Conservation (phyloP, 139 green algal species). For the Desmodesmus armatus region DNA sequence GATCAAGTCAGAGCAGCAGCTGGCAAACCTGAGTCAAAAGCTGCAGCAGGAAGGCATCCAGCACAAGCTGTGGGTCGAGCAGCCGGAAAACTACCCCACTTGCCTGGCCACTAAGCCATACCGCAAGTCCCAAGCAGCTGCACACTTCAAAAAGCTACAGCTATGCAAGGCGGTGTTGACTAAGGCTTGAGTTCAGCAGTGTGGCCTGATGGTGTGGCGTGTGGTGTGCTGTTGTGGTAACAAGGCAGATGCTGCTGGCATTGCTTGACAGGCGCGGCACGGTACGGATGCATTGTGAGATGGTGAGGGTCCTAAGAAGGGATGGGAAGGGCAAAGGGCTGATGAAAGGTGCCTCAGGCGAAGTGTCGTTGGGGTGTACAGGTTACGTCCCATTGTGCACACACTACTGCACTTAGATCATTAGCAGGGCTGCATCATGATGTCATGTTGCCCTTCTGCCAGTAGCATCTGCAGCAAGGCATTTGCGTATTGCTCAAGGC, state of each 20-base stretch:
- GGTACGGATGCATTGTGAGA: too few relatives aligned
- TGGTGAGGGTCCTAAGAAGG: too few relatives aligned
- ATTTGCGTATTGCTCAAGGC: too few relatives aligned
- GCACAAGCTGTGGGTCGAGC: conserved; percentile 97
- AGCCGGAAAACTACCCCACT: conserved; percentile 94
- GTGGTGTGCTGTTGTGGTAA: too few relatives aligned
- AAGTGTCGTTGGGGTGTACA: too few relatives aligned
- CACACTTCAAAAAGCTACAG: conserved; percentile 91
- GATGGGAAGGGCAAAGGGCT: too few relatives aligned
- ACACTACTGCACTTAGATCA: too few relatives aligned
- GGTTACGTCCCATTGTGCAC: too few relatives aligned
- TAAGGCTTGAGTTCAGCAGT: neutral
- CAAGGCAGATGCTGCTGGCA: neutral
- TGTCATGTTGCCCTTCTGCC: too few relatives aligned
- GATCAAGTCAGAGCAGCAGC: conserved; percentile 86
- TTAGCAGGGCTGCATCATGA: too few relatives aligned
- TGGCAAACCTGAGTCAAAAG: conserved; percentile 78
- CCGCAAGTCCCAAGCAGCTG: conserved; percentile 70
- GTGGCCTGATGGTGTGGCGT: neutral
- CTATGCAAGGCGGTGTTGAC: conserved; percentile 78
- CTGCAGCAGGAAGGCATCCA: conserved; percentile 78
- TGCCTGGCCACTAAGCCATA: conserved; percentile 91
- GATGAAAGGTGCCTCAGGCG: too few relatives aligned
- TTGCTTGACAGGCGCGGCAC: neutral
- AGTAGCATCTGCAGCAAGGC: too few relatives aligned